phyloP scores from a whole-genome alignment of 345 rosid species.

The Draba incana region DNA sequence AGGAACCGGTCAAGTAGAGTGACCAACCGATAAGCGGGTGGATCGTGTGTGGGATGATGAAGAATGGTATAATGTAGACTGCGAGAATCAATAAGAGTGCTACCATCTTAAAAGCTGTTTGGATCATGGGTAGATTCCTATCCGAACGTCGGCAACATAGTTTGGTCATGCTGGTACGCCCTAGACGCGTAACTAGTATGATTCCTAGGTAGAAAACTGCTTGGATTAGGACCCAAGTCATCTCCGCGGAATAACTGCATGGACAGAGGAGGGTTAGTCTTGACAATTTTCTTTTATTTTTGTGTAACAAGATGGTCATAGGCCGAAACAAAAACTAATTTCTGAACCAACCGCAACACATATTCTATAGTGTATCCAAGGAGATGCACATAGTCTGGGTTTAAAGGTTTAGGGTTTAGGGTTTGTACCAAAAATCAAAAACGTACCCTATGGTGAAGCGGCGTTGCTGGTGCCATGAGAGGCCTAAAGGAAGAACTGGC shows the following conservation, averaged over 20 bases:
- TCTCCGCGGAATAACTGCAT: constrained; percentile 71
- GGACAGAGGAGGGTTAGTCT: not conserved
- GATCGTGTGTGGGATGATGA: constrained; percentile 76
- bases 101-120: constrained; percentile 53
- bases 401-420: no score
- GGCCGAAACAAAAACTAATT: not conserved
- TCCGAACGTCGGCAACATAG: constrained; percentile 75
- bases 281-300: no score
- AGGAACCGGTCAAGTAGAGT: constrained; percentile 70
- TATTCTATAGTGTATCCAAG: not conserved
- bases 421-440: no score
- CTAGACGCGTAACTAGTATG: constrained; percentile 62
- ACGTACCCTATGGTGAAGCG: constrained; percentile 70
- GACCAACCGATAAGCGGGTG: constrained; percentile 87
- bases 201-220: constrained; percentile 65
- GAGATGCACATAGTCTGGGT: not conserved
- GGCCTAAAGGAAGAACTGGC: constrained; percentile 91
- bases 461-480: constrained; percentile 84
- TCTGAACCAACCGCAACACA: no score
- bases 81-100: constrained; percentile 77
- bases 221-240: constrained; percentile 69
- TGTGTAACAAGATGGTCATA: not conserved
- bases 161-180: constrained; percentile 71
- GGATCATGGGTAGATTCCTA: constrained; percentile 58
- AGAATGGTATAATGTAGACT: constrained; percentile 76